These are phyloP conservation scores for Coemansia sp. DNA, from an alignment of 192 early-diverging fungal genomes.

Conservation along the genomic window DNA sequence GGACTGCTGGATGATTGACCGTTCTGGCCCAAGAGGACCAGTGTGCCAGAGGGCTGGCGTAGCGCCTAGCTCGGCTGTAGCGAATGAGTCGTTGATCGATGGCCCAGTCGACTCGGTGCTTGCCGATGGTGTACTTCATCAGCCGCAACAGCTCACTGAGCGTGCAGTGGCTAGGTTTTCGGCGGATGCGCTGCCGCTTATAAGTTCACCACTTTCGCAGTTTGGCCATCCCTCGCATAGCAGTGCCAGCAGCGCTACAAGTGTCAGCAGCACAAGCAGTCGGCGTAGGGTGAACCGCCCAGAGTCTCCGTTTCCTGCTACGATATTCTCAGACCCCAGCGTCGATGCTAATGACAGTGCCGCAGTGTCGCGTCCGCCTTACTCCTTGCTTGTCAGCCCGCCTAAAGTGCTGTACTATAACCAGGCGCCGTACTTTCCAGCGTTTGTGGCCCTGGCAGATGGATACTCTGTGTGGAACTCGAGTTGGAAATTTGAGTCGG, in stretches of 20 bases:
- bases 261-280: not conserved
- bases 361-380: constrained; percentile 8
- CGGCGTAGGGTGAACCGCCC: not conserved
- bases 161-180: not conserved
- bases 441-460: constrained; percentile 29
- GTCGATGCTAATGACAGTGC: constrained; percentile 1
- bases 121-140: not conserved
- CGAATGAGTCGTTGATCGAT: not conserved
- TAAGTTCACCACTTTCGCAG: not conserved
- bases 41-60: not conserved
- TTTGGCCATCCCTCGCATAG: constrained; percentile 2
- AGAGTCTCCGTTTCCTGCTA: constrained; percentile 27
- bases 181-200: constrained; percentile 6
- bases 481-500: constrained; percentile 46
- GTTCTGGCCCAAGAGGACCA: constrained; percentile 32
- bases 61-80: not conserved
- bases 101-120: not conserved
- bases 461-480: constrained; percentile 46
- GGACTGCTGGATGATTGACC: constrained; percentile 30
- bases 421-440: constrained; percentile 29
- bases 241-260: constrained; percentile 7
- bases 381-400: not conserved
- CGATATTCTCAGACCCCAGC: constrained; percentile 12
- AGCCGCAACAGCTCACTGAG: not conserved
- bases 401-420: constrained; percentile 15